Evolutionary conservation across 257 asterid species (phyloP).

Genomic region (Petunia axillaris): DNA sequence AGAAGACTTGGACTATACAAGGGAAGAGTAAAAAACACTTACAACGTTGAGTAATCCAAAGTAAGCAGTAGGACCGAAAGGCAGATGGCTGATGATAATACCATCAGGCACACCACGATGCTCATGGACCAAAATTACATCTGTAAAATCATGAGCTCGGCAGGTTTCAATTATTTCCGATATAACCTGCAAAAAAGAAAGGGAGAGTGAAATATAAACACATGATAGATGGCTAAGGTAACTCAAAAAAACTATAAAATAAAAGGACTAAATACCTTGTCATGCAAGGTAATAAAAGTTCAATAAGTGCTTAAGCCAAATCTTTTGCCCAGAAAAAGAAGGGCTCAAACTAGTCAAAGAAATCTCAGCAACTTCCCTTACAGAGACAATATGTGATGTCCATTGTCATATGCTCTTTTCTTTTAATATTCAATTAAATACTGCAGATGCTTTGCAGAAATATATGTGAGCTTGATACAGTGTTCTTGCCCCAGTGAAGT

Average conservation of each 20-base stretch:
- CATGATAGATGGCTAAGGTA: not conserved
- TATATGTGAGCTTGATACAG: too few species aligned
- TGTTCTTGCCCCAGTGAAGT: too few species aligned
- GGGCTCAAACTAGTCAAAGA: not conserved
- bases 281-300: not conserved
- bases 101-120: constrained; percentile 98
- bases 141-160: constrained; percentile 86
- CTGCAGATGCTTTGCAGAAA: too few species aligned
- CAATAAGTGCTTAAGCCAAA: not conserved
- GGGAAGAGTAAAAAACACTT: constrained; percentile 37
- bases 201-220: not conserved
- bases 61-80: constrained; percentile 94
- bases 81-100: constrained; percentile 83
- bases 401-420: not conserved
- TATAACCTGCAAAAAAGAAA: constrained; percentile 58
- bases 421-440: not conserved
- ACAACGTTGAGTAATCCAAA: constrained; percentile 96
- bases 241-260: not conserved
- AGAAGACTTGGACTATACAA: not conserved
- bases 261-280: not conserved
- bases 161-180: constrained; percentile 91
- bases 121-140: constrained; percentile 89
- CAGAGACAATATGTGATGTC: not conserved
- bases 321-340: not conserved
- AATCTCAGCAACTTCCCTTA: not conserved